phyloP scores from a whole-genome alignment of 805 yeast species.

The Candida piceae region DNA sequence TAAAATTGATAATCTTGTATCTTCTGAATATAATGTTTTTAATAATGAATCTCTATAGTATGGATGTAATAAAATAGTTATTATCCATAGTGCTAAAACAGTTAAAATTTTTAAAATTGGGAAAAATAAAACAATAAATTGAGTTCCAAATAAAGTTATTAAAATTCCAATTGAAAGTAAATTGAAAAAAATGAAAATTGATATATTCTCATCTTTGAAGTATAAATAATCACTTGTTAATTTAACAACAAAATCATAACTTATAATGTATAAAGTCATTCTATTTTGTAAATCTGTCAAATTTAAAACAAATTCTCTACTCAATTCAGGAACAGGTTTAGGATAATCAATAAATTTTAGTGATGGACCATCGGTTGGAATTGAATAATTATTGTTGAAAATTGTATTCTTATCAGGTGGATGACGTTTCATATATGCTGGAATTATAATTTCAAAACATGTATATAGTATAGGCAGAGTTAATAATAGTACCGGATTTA shows the following conservation, averaged over 20 bases:
- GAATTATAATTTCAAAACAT: constrained; percentile 54
- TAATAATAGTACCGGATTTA: constrained; percentile 55
- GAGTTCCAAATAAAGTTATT: constrained; percentile 27
- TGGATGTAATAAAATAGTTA: constrained; percentile 48
- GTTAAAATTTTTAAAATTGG: constrained; percentile 30
- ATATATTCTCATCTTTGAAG: constrained; percentile 57
- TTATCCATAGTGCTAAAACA: constrained; percentile 46
- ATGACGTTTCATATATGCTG: constrained; percentile 57
- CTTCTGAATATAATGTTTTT: constrained; percentile 52
- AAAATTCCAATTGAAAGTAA: constrained; percentile 14
- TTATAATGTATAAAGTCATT: constrained; percentile 57
- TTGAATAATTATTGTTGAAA: constrained; percentile 33
- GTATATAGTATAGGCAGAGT: constrained; percentile 52
- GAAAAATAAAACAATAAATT: constrained; percentile 11
- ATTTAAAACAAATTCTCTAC: constrained; percentile 72
- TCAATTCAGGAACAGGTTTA: constrained; percentile 71
- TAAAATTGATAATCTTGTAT: constrained; percentile 49
- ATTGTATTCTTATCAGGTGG: constrained; percentile 49
- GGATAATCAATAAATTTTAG: constrained; percentile 46
- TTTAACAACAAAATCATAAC: constrained; percentile 53
- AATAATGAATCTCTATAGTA: constrained; percentile 41
- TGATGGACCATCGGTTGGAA: constrained; percentile 48
- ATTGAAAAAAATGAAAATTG: constrained; percentile 44
- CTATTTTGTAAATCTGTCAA: constrained; percentile 81
- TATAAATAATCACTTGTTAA: constrained; percentile 53